Conservation (phyloP, 2,329 filamentous ascomycete genomes). For the Calonectria pseudoturangicola region DNA sequence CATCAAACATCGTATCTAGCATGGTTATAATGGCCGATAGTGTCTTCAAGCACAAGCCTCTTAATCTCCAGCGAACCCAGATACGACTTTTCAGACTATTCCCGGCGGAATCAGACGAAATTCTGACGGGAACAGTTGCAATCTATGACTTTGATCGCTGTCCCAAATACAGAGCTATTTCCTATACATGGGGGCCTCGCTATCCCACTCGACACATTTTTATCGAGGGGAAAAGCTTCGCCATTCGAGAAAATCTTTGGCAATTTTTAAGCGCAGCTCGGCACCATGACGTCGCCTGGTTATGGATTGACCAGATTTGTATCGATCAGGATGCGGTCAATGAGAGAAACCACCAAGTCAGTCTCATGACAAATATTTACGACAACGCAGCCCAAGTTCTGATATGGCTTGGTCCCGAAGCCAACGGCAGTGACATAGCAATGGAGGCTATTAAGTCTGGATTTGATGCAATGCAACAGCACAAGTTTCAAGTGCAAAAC, state of each 20-base stretch:
- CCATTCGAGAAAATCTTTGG: not conserved
- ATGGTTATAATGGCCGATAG: not conserved
- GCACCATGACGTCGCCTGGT: not conserved
- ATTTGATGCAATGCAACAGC: too few species aligned
- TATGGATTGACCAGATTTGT: constrained; percentile 11
- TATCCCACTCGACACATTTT: not conserved
- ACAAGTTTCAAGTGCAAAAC: not conserved
- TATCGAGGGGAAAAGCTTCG: not conserved
- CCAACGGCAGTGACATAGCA: not conserved
- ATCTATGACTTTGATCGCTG: not conserved
- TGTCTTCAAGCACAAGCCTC: not conserved
- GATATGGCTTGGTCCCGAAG: not conserved
- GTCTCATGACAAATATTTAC: constrained; percentile 2
- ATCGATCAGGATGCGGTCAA: not conserved
- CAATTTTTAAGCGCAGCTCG: not conserved
- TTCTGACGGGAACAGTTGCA: not conserved
- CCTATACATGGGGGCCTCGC: not conserved
- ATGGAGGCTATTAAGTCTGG: not conserved
- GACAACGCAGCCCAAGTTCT: not conserved
- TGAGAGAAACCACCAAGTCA: constrained; percentile 15
- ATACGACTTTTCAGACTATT: not conserved
- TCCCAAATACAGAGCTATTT: not conserved
- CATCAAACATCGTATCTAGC: not conserved
- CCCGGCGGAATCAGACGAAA: not conserved
- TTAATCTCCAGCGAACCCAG: not conserved